These are phyloP conservation scores for Zhuliangozyma parablackwelliae DNA, from an alignment of 1,139 yeast species.

Conservation along the genomic window DNA sequence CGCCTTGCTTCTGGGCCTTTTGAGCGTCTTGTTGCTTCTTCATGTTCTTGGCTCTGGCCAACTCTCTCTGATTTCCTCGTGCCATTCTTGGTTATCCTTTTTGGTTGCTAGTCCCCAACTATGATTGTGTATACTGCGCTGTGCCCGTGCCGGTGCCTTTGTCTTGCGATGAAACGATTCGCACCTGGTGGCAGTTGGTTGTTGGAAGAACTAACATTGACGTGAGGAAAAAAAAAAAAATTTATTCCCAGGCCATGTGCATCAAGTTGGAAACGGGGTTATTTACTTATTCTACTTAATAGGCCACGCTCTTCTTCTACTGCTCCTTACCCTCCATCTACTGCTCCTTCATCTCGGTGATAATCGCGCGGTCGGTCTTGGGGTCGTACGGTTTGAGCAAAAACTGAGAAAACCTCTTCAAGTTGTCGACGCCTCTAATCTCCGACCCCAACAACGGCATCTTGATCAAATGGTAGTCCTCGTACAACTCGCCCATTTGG, in stretches of 20 bases:
- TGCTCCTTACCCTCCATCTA: conserved; percentile 43
- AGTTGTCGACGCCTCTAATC: conserved; percentile 84
- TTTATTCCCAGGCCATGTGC: too few species aligned
- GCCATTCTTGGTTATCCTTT: conserved; percentile 50
- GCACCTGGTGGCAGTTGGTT: too few species aligned
- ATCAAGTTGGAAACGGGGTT: too few species aligned
- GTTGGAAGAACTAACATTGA: too few species aligned
- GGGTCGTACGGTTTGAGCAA: conserved; percentile 71
- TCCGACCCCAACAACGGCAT: conserved; percentile 93
- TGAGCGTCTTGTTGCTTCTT: conserved; percentile 69
- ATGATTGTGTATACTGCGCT: not conserved
- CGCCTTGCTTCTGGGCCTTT: conserved; percentile 64
- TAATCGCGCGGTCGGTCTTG: conserved; percentile 51
- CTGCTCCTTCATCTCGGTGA: conserved; percentile 62
- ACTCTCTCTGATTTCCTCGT: conserved; percentile 94
- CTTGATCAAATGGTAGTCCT: conserved; percentile 90
- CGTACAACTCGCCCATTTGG: conserved; percentile 91
- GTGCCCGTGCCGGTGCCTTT: too few species aligned
- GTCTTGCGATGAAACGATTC: too few species aligned
- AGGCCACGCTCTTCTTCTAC: conserved; percentile 10
- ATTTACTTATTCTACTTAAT: too few species aligned
- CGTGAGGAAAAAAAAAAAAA: too few species aligned
- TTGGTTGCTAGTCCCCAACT: too few species aligned
- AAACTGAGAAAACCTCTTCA: conserved; percentile 70
- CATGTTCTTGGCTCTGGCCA: conserved; percentile 82